Evolutionary conservation across 371 early-diverging fungal genomes (phyloP).

Genomic region (Encephalitozoon romaleae): DNA sequence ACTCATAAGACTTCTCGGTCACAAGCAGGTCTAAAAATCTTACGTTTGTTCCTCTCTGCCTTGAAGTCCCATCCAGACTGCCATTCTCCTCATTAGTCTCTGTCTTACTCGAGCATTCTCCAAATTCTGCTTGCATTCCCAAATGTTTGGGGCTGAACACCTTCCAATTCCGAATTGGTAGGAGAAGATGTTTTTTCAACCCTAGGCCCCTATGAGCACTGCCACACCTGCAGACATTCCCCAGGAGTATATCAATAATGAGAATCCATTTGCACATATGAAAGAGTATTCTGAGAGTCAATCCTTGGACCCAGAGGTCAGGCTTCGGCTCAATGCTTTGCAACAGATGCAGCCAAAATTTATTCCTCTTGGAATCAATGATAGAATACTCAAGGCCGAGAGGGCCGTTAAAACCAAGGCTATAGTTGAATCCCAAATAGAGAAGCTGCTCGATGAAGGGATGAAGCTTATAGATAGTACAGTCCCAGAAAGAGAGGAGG

Average conservation of each 20-base stretch:
- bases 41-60: background rate
- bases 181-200: background rate
- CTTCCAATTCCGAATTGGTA: background rate
- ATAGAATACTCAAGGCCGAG: constrained; percentile 20
- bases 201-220: background rate
- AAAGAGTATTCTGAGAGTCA: constrained; percentile 23
- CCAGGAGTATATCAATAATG: constrained; percentile 44
- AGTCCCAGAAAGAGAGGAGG: background rate
- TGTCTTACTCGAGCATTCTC: background rate
- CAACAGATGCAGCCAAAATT: constrained; percentile 47
- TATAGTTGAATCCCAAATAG: constrained; percentile 5
- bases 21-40: constrained; percentile 49
- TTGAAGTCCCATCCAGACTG: background rate
- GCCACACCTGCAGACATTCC: constrained; percentile 28
- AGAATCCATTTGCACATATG: constrained; percentile 50
- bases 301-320: constrained; percentile 14
- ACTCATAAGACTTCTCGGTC: constrained; percentile 48
- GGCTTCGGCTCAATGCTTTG: constrained; percentile 27
- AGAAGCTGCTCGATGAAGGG: constrained; percentile 27
- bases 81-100: background rate
- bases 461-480: background rate
- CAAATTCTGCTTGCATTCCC: background rate
- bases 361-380: constrained; percentile 21
- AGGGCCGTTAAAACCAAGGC: background rate
- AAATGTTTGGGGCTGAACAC: background rate